Evolutionary conservation across 345 rosid genomes (phyloP), one percentile per base, ranked within the genome.

Genomic region (Euphorbia peplus): DNA sequence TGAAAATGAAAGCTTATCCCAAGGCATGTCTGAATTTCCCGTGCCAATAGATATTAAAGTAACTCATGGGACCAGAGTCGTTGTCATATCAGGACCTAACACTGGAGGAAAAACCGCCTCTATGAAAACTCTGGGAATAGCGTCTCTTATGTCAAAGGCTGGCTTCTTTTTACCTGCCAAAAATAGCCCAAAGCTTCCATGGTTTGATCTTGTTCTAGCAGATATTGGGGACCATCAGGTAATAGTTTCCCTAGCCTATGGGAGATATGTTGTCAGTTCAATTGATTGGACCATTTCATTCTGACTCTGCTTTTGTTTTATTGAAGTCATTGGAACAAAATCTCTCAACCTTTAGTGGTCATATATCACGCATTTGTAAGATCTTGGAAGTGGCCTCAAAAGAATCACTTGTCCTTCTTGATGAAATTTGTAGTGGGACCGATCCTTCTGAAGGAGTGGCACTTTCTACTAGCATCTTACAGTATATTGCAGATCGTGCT

Each of bases 201-300:
- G 98, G 97, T 93, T 93, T 75, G 92, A 91, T 88, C 82, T 88
- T 79, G 82, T 93, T 82, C 83, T 93, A 5, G 95, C 96, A 68
- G 97, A 91, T 73, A 86, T 93, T 30, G 98, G 98, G 70, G 98
- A 93, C 76, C 88, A 83, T 42, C 98, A 93, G 98, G 98, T 93
- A 93, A 74, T 50, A 55, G 71, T 55, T 75, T 73, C 29, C 29
- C 58, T 74, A 46, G 41, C 69, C 65, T 69, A 37, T 67, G 77
- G 65, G 55, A 57, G 71, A 68, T 78, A 44, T 54, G 7, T 72
- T 60, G 68, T 59, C 46, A 55, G 63, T 64, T 64, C 59, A 75
- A 69, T 70, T 56, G 58, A 22, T 76, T 69, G 63, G 68, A 46
- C 69, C 18, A 18, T 50, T 79, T 54, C 64, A 21, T 80, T 72